Evolutionary conservation across 352 stramenopile species (phyloP).

Genomic region (Phytopythium chamaehyphon): DNA sequence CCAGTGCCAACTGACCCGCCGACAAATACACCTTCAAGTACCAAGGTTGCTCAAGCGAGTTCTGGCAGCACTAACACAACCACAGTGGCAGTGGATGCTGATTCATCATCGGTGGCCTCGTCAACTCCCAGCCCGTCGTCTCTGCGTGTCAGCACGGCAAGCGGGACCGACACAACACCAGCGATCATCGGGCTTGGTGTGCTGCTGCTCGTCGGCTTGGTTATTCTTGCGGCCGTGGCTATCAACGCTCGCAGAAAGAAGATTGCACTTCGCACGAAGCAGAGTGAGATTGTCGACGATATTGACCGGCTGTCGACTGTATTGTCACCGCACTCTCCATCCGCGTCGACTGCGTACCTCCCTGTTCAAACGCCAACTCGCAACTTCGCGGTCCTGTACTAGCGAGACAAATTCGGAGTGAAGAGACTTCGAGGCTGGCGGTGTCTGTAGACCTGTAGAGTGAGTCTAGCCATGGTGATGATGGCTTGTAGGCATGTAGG

Average conservation of each 20-base stretch:
- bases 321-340: constrained; percentile 3
- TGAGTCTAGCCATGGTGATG: no score
- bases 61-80: background rate
- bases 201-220: background rate
- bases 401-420: background rate
- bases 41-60: background rate
- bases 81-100: background rate
- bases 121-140: background rate
- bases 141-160: background rate
- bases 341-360: constrained; percentile 1
- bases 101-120: background rate
- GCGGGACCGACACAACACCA: background rate
- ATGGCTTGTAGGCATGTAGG: no score
- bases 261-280: background rate
- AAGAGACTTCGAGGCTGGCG: background rate
- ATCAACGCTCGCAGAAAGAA: constrained; percentile 2
- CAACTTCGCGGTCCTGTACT: background rate
- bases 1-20: constrained; percentile 7
- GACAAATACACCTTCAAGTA: constrained; percentile 8
- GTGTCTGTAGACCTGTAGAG: background rate
- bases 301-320: constrained; percentile 2
- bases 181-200: constrained; percentile 1
- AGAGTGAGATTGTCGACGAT: background rate
- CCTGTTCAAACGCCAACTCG: background rate
- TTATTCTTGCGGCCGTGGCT: background rate